Base-by-base conservation (phyloP, 495 filamentous ascomycete species). In the Entonaema liquescens region DNA sequence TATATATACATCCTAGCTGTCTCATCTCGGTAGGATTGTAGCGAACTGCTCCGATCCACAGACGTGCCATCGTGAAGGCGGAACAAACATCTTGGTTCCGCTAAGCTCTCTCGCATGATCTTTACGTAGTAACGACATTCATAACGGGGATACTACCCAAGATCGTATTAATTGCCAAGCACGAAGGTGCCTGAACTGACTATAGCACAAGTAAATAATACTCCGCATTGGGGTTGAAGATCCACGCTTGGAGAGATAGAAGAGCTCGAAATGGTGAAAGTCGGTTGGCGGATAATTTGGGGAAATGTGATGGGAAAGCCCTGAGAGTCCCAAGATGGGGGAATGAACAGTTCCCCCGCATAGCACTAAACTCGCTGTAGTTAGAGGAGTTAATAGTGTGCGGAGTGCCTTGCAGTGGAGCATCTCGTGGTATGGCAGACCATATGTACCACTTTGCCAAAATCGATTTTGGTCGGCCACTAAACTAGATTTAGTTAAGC, bases 201-300 rank as follows among this genome's bases (percentile, higher is more conserved):
- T 29, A 58, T 58, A 59, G 56, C 42, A 50, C 5, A 23, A 6
- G 26, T 29, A 21, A 40, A 36, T 47, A 26, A 31, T 65, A 67
- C 65, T 68, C 65, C 60, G 60, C 65, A 72, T 72, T 65, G 50
- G 60, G 49, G 60, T 60, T 5, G n/a, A 52, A 2, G 42, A 64
- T 49, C 59, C 40, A 61, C 9, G 33, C 26, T 9, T 49, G 42
- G 21, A 49, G 47, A 67, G 36, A 25, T 65, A 25, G 40, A 23
- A 55, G 59, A 60, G 33, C 26, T 56, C 17, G 17, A 64, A 29
- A 58, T 50, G 59, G 25, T 50, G 40, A 57, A 38, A 44, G 26
- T 59, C 44, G 57, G 61, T 66, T 73, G 55, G 61, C 58, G 70
- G 70, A 66, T 73, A 69, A 68, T 73, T 64, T 62, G 29, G 52